Conservation (phyloP, 768 basidiomycete species). For the Lanmaoa rubissima region DNA sequence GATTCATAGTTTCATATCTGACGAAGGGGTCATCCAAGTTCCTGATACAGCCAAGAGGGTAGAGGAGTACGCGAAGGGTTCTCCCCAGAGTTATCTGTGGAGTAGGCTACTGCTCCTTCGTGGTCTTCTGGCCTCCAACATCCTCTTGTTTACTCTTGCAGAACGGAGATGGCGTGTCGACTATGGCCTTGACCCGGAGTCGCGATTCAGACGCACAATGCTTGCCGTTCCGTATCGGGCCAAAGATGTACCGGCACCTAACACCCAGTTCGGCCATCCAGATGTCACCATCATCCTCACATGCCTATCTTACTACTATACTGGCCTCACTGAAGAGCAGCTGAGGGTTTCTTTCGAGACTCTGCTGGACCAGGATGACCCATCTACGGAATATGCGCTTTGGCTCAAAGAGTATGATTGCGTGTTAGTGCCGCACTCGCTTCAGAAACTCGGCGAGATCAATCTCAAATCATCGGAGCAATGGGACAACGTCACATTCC, state of each 20-base stretch:
- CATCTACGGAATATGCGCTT: background rate
- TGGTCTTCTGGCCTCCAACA: slow-evolving; percentile 29
- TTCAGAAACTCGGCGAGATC: background rate
- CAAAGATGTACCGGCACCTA: slow-evolving; percentile 31
- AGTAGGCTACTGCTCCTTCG: slow-evolving; percentile 19
- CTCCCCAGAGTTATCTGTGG: background rate
- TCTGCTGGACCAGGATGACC: slow-evolving; percentile 2
- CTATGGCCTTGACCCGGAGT: slow-evolving; percentile 22
- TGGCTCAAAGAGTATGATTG: background rate
- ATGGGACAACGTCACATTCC: slow-evolving; percentile 1
- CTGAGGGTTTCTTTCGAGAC: background rate
- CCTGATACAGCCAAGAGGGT: background rate
- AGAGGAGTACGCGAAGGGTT: background rate
- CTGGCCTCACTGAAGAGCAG: background rate
- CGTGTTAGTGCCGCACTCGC: background rate
- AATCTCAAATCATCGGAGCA: slow-evolving; percentile 9
- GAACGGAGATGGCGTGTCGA: slow-evolving; percentile 36
- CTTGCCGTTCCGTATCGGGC: slow-evolving; percentile 37
- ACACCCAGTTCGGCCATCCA: slow-evolving; percentile 37
- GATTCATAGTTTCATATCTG: background rate
- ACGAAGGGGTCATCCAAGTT: background rate
- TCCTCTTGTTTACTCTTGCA: slow-evolving; percentile 24
- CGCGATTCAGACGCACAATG: slow-evolving; percentile 1
- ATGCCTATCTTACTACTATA: slow-evolving; percentile 34
- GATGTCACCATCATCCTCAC: slow-evolving; percentile 33